phyloP scores from a whole-genome alignment of 495 filamentous ascomycete species.

The Aspergillus nidulans region DNA sequence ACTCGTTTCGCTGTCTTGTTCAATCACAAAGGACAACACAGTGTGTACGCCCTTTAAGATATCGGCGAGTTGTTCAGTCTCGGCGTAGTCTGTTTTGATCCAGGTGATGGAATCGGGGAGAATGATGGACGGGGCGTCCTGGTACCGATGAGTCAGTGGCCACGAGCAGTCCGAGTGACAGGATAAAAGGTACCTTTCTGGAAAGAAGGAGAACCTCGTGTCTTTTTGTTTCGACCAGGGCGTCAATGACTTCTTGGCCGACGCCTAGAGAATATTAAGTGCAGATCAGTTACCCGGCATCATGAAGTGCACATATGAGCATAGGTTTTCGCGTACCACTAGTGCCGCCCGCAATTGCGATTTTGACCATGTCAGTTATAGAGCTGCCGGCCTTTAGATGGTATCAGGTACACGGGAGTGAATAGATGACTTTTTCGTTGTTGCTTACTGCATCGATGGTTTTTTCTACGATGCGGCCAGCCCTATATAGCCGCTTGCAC shows the following conservation, averaged over 20 bases:
- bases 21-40: slow-evolving; percentile 48
- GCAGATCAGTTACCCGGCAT: too few relatives aligned
- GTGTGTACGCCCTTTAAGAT: slow-evolving; percentile 48
- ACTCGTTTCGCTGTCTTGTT: slow-evolving; percentile 30
- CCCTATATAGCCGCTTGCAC: neutral
- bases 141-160: too few relatives aligned
- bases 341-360: slow-evolving; percentile 51
- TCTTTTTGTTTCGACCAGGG: slow-evolving; percentile 42
- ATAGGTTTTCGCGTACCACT: slow-evolving; percentile 30
- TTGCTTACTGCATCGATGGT: too few relatives aligned
- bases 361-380: slow-evolving; percentile 60
- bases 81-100: slow-evolving; percentile 42
- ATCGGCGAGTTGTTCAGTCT: slow-evolving; percentile 29
- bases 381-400: too few relatives aligned
- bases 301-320: too few relatives aligned
- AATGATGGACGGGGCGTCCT: neutral
- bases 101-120: slow-evolving; percentile 24
- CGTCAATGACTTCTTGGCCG: slow-evolving; percentile 51
- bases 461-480: neutral
- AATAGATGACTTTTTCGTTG: too few relatives aligned
- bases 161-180: too few relatives aligned
- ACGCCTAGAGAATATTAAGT: slow-evolving; percentile 38
- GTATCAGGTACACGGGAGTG: too few relatives aligned
- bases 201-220: slow-evolving; percentile 49
- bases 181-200: slow-evolving; percentile 36